phyloP scores from a whole-genome alignment of 1,284 basidiomycete genomes.

The Psilocybe mexicana region DNA sequence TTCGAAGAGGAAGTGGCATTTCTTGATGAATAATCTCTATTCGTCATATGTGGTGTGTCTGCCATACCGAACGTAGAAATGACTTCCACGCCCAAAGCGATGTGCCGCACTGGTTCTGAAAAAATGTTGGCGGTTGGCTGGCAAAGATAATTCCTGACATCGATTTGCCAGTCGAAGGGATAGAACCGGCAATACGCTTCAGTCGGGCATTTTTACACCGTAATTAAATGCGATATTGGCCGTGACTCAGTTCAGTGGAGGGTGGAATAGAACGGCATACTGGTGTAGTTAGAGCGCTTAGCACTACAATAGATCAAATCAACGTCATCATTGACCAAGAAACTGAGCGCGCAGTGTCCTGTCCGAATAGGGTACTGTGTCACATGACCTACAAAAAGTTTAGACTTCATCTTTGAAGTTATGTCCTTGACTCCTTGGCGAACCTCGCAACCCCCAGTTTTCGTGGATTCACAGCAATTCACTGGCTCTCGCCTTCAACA shows the following conservation, averaged over 20 bases:
- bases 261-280: no score
- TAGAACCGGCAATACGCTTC: no score
- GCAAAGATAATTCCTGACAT: no score
- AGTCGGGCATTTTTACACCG: no score
- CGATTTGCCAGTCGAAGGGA: no score
- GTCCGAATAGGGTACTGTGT: not conserved
- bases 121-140: no score
- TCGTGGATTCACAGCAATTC: not conserved
- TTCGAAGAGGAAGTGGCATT: conserved; percentile 56
- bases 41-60: not conserved
- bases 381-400: conserved; percentile 27
- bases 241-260: no score
- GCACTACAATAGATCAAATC: no score
- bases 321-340: no score
- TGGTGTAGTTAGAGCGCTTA: no score
- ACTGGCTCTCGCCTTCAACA: not conserved
- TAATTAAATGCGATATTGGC: no score
- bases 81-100: not conserved
- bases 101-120: not conserved
- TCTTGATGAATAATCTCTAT: conserved; percentile 19
- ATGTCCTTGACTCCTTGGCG: not conserved
- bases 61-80: not conserved
- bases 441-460: not conserved
- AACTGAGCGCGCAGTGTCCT: no score
- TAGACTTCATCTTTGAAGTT: not conserved